phyloP scores from a whole-genome alignment of 2,329 filamentous ascomycete species.

The Botryosphaeria dothidea region DNA sequence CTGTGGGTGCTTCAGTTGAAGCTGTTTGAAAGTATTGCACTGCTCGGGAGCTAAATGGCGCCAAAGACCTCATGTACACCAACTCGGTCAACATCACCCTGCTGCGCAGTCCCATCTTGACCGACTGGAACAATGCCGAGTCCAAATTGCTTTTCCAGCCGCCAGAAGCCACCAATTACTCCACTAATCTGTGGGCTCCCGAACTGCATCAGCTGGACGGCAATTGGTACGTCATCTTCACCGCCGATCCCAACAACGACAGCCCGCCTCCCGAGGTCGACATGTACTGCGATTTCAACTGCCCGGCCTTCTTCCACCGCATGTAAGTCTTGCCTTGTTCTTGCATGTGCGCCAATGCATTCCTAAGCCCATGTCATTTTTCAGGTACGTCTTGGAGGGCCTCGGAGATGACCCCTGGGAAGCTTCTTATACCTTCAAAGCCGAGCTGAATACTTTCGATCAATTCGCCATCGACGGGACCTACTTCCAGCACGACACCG shows the following conservation, averaged over 20 bases:
- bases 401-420: constrained; percentile 47
- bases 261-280: constrained; percentile 49
- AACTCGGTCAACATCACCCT: constrained; percentile 47
- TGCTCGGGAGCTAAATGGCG: not conserved
- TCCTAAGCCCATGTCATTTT: constrained; percentile 32
- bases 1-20: not conserved
- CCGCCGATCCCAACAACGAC: constrained; percentile 50
- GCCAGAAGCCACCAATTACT: constrained; percentile 44
- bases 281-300: constrained; percentile 51
- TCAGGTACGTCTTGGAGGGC: constrained; percentile 51
- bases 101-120: constrained; percentile 42
- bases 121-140: constrained; percentile 48
- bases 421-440: constrained; percentile 46
- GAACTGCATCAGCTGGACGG: constrained; percentile 50
- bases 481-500: constrained; percentile 47
- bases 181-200: constrained; percentile 53
- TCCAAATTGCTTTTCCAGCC: constrained; percentile 45
- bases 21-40: constrained; percentile 36
- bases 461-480: constrained; percentile 58
- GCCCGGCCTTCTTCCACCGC: constrained; percentile 53
- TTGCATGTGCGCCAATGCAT: not conserved
- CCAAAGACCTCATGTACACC: constrained; percentile 43
- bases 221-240: constrained; percentile 56
- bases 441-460: constrained; percentile 51
- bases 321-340: constrained; percentile 34